Base-by-base conservation (phyloP, 495 filamentous ascomycete species). In the Massariosphaeria phaeospora region DNA sequence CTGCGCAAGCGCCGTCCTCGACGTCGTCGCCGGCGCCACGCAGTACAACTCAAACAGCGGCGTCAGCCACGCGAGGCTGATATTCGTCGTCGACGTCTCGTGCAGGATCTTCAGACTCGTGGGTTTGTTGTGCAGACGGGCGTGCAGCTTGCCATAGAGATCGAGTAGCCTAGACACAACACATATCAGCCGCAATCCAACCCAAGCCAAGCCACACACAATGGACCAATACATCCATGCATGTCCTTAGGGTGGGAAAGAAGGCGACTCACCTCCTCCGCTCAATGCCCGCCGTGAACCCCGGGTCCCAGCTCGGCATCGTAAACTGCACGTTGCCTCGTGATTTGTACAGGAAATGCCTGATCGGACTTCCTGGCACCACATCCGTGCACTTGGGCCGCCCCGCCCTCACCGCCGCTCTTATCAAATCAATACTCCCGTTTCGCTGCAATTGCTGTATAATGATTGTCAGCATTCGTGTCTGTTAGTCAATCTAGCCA, bases 341-440 rank as follows among this genome's bases (percentile, higher is more conserved):
- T 18, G 87, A 93, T 69, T 96, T 97, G 73, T 95, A 98, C 27
- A 98, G 70, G 69, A 96, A 98, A 71, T 98, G 93, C 43, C 84
- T 79, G 25, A 97, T 70, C 6, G 84, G 80, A 6, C 88, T 85
- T 27, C 82, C 85, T 1, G 93, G 85, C 10, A 89, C 79, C 44
- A 97, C 85, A 50, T 91, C 82, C 10, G 79, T 80, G 41, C 80
- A 78, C 18, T 69, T 75, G 2, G 85, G 83, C 5, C 91, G 82
- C 8, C 90, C 88, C 36, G 78, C 75, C 7, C 75, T 72, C 31
- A 90, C 82, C 36, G 93, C 84, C 12, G 74, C 68, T 67, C 80
- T 83, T 64, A 98, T 88, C 35, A 85, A 73, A 21, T 81, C 76
- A 54, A 96, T 79, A 56, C 80, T 83, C 29, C 84, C 84, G 47